Evolutionary conservation across 768 basidiomycete genomes (phyloP).

Genomic region (Suillus paluster): DNA sequence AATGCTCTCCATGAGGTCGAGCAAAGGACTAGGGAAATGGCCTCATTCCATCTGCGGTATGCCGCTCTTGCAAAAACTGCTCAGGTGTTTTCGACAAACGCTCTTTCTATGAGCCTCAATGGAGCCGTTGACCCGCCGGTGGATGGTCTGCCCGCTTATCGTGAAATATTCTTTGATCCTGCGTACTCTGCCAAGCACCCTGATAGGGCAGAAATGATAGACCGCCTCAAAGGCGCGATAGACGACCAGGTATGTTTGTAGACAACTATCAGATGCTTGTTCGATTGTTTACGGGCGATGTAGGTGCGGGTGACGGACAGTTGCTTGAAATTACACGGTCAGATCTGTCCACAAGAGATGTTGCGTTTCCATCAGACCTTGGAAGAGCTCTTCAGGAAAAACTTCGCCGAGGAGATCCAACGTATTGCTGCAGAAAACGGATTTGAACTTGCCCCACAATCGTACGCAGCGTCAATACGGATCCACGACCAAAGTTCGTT

Average conservation of each 20-base stretch:
- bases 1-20: conserved; percentile 83
- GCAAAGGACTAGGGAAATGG: conserved; percentile 78
- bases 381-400: conserved; percentile 82
- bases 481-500: conserved; percentile 52
- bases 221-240: conserved; percentile 73
- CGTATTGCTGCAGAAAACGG: conserved; percentile 64
- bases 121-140: conserved; percentile 81
- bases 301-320: conserved; percentile 82
- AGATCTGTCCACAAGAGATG: conserved; percentile 86
- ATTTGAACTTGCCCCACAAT: conserved; percentile 52
- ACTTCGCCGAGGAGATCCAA: conserved; percentile 82
- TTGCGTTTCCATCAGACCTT: conserved; percentile 91
- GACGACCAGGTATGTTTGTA: conserved; percentile 72
- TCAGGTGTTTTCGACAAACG: conserved; percentile 76
- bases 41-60: conserved; percentile 69
- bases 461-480: conserved; percentile 37
- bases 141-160: conserved; percentile 77
- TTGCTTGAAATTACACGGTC: conserved; percentile 82
- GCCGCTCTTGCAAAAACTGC: conserved; percentile 77
- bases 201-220: conserved; percentile 70
- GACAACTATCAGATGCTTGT: background rate
- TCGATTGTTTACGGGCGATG: conserved; percentile 3
- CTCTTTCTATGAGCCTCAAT: conserved; percentile 86
- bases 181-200: conserved; percentile 72
- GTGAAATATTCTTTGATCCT: conserved; percentile 73